A percentile compares a stretch with the other conserved stretches of the same genome.
phyloP scores from a whole-genome alignment of 2,329 filamentous ascomycete genomes.

The Fusarium udum region DNA sequence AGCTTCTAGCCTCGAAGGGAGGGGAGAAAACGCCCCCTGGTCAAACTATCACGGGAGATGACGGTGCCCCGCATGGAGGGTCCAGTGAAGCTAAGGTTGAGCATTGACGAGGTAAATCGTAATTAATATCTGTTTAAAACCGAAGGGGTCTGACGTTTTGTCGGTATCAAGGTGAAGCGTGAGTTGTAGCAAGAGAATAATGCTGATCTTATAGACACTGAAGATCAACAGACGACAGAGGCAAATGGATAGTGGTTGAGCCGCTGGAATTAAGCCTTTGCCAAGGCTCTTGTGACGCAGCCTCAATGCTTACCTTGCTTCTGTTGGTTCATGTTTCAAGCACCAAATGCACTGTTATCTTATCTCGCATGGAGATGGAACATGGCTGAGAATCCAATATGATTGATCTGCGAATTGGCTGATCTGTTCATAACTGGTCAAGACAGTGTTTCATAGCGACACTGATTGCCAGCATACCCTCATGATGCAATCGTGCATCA shows the following conservation, averaged over 20 bases:
- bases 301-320: background rate
- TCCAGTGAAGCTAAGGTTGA: background rate
- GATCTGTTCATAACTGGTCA: background rate
- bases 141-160: background rate
- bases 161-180: slow-evolving; percentile 8
- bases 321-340: background rate
- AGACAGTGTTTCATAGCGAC: background rate
- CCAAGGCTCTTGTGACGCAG: slow-evolving; percentile 6
- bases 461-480: background rate
- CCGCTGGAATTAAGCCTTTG: slow-evolving; percentile 10
- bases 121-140: slow-evolving; percentile 14
- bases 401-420: background rate
- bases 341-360: background rate
- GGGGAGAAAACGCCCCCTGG: background rate
- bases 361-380: background rate
- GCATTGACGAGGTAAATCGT: slow-evolving; percentile 27
- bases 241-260: background rate
- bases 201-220: background rate
- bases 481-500: background rate
- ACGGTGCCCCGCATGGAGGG: slow-evolving; percentile 18
- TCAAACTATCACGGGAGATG: slow-evolving; percentile 7
- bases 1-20: background rate
- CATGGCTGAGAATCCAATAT: background rate
- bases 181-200: background rate
- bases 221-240: background rate